Evolutionary conservation across 495 filamentous ascomycete species (phyloP).

Genomic region (Immersiella caudata): DNA sequence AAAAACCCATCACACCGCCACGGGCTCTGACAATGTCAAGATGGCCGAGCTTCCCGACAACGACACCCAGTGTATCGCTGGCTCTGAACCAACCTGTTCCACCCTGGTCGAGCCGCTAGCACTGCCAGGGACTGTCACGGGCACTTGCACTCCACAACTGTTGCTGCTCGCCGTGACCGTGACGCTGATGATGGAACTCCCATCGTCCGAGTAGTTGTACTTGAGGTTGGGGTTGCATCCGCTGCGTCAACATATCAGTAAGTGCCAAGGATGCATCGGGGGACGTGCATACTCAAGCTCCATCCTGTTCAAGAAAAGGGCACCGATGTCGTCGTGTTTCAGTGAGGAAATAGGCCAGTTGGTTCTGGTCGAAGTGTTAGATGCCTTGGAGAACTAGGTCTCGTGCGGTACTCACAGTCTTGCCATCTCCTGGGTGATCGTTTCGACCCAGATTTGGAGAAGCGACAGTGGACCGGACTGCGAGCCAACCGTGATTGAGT

Average conservation of each 20-base stretch:
- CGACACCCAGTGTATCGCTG: conserved; percentile 61
- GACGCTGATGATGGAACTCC: conserved; percentile 51
- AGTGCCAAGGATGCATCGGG: not conserved
- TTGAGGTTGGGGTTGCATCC: conserved; percentile 54
- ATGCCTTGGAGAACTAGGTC: not conserved
- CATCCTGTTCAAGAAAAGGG: conserved; percentile 54
- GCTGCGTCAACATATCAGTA: conserved; percentile 20
- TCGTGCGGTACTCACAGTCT: conserved; percentile 50
- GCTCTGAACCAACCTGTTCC: conserved; percentile 62
- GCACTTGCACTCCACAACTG: conserved; percentile 55
- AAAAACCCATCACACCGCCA: conserved; percentile 1
- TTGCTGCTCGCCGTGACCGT: conserved; percentile 56
- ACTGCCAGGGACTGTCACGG: conserved; percentile 57
- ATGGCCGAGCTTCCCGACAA: conserved; percentile 56
- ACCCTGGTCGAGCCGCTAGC: conserved; percentile 47
- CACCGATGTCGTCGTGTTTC: conserved; percentile 60
- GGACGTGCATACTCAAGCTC: conserved; percentile 47
- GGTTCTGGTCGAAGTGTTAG: conserved; percentile 27
- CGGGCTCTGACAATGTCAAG: conserved; percentile 44
- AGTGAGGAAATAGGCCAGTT: conserved; percentile 60
- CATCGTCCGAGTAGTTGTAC: conserved; percentile 46
- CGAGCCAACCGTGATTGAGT: conserved; percentile 55
- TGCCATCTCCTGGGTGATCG: conserved; percentile 57
- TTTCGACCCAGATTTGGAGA: conserved; percentile 65
- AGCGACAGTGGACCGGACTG: conserved; percentile 53